Evolutionary conservation across 2,329 filamentous ascomycete genomes (phyloP).

Genomic region (Xylariales sp.): DNA sequence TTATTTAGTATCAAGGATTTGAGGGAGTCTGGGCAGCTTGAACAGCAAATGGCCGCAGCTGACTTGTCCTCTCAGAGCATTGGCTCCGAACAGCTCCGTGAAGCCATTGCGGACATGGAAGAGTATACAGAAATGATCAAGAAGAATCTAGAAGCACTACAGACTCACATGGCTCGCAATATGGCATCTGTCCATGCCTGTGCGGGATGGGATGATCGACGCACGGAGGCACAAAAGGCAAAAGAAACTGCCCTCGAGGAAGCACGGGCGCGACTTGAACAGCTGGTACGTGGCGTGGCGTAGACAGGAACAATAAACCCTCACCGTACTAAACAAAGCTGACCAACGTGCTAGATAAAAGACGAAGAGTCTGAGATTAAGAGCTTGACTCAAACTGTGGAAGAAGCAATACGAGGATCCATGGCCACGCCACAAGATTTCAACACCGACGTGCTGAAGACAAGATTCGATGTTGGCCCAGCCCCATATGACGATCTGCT

Average conservation of each 20-base stretch:
- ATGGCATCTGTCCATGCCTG: slow-evolving; percentile 1
- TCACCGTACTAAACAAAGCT: no score
- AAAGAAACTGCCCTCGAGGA: slow-evolving; percentile 3
- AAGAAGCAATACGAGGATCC: no score
- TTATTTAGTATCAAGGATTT: slow-evolving; percentile 3
- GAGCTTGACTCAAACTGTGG: no score
- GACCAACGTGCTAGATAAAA: not conserved
- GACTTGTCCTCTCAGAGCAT: slow-evolving; percentile 5
- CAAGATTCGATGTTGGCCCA: not conserved
- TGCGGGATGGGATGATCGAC: not conserved
- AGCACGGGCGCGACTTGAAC: slow-evolving; percentile 2
- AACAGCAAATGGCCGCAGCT: slow-evolving; percentile 4
- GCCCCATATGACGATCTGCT: slow-evolving; percentile 17
- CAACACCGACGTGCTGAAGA: not conserved
- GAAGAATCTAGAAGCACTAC: slow-evolving; percentile 1
- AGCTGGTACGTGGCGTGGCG: slow-evolving; percentile 2
- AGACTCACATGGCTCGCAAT: slow-evolving; percentile 4
- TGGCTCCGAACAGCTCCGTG: slow-evolving; percentile 4
- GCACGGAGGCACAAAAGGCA: slow-evolving; percentile 2
- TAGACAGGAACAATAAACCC: no score
- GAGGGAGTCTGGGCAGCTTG: slow-evolving; percentile 4
- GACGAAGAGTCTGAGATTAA: not conserved
- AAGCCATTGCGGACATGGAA: slow-evolving; percentile 7
- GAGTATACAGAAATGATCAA: slow-evolving; percentile 4
- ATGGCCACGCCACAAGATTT: not conserved